Conservation (phyloP, 2,329 filamentous ascomycete genomes). For the Shiraia bambusicola region DNA sequence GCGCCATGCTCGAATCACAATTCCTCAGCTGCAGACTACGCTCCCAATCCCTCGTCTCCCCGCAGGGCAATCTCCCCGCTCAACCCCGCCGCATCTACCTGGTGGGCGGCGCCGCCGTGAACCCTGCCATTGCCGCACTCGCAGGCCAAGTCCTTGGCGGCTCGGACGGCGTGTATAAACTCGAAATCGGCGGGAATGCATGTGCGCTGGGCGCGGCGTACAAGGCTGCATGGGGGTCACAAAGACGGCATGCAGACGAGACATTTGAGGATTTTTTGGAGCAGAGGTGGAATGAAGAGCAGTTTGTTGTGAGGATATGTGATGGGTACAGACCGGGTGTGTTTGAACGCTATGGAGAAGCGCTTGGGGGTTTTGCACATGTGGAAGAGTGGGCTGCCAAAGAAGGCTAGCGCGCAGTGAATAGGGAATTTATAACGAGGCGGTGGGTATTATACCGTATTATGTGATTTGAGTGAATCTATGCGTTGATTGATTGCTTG, state of each 20-base stretch:
- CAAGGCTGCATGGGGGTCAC: conserved; percentile 92
- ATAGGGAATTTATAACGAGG: neutral
- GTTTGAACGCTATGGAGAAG: conserved; percentile 76
- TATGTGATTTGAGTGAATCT: no score
- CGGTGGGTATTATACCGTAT: no score
- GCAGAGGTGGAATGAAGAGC: conserved; percentile 79
- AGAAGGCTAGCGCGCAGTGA: conserved; percentile 25
- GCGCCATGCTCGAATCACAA: conserved; percentile 91
- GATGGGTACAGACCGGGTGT: conserved; percentile 74
- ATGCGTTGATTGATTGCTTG: no score
- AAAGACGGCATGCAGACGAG: conserved; percentile 61
- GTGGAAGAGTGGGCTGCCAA: conserved; percentile 70
- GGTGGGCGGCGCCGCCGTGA: conserved; percentile 87
- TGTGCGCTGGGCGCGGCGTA: conserved; percentile 93
- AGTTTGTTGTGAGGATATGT: conserved; percentile 78
- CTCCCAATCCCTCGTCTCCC: conserved; percentile 70
- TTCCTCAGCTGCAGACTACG: conserved; percentile 87
- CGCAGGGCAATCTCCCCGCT: conserved; percentile 63
- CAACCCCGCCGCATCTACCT: conserved; percentile 91
- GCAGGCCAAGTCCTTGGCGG: conserved; percentile 87
- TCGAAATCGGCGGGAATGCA: conserved; percentile 93
- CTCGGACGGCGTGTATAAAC: conserved; percentile 83
- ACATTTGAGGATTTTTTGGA: conserved; percentile 88
- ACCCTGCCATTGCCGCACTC: conserved; percentile 82
- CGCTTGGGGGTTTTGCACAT: conserved; percentile 72